Evolutionary conservation across 2,329 filamentous ascomycete genomes (phyloP).

Genomic region (Venturia oleaginea): DNA sequence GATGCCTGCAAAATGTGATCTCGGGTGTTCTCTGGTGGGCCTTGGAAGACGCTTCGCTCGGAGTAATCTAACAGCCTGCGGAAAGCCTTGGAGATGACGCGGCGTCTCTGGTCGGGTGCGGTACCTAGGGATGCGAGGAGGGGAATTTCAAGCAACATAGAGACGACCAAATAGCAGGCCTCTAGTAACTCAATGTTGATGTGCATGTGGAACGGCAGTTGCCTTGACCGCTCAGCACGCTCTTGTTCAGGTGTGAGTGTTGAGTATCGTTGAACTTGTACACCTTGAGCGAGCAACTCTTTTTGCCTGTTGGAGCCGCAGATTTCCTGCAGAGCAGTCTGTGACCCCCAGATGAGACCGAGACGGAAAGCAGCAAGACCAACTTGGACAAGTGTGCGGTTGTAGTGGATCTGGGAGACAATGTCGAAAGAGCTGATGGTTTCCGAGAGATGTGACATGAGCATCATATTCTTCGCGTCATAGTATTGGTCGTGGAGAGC

Average conservation of each 20-base stretch:
- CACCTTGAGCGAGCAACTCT: conserved; percentile 92
- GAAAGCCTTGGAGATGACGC: conserved; percentile 98
- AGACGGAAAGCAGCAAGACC: conserved; percentile 97
- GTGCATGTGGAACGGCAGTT: conserved; percentile 99
- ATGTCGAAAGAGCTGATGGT: conserved; percentile 95
- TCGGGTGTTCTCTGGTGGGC: conserved; percentile 94
- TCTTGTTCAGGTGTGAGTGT: conserved; percentile 97
- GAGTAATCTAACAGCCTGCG: conserved; percentile 98
- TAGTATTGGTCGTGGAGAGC: conserved; percentile 97
- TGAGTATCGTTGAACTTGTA: conserved; percentile 95
- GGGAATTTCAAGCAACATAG: conserved; percentile 97
- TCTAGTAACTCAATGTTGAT: conserved; percentile 98
- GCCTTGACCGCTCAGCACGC: conserved; percentile 90
- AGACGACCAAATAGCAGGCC: conserved; percentile 97
- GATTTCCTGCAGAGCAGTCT: conserved; percentile 95
- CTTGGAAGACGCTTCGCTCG: conserved; percentile 97
- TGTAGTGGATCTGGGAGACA: conserved; percentile 96
- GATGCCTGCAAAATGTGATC: conserved; percentile 99
- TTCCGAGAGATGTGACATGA: conserved; percentile 98
- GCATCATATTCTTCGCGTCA: conserved; percentile 95
- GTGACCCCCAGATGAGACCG: conserved; percentile 92
- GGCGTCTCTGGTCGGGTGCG: conserved; percentile 92
- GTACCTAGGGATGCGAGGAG: conserved; percentile 94
- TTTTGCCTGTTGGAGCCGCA: conserved; percentile 96
- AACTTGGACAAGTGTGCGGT: conserved; percentile 93